Evolutionary conservation across 768 basidiomycete genomes (phyloP).

Genomic region (Amanita phalloides): DNA sequence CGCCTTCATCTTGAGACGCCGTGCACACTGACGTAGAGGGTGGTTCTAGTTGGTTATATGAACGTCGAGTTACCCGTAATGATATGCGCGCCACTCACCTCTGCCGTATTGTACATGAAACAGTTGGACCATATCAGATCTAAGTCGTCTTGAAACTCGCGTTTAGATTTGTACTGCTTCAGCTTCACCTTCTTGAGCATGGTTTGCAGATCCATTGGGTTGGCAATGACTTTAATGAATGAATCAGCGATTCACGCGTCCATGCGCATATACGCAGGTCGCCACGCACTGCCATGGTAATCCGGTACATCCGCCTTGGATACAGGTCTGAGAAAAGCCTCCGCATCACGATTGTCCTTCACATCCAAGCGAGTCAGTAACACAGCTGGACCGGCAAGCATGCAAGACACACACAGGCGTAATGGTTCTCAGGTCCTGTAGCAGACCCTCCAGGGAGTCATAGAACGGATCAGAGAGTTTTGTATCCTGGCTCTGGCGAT

Average conservation of each 20-base stretch:
- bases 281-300: slow-evolving; percentile 75
- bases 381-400: slow-evolving; percentile 15
- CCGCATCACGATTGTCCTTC: slow-evolving; percentile 82
- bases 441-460: slow-evolving; percentile 83
- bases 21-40: slow-evolving; percentile 75
- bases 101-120: slow-evolving; percentile 81
- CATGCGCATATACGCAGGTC: background rate
- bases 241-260: background rate
- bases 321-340: slow-evolving; percentile 91
- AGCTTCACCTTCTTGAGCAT: slow-evolving; percentile 91
- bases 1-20: slow-evolving; percentile 74
- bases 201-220: slow-evolving; percentile 93
- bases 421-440: slow-evolving; percentile 74
- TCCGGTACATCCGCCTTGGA: slow-evolving; percentile 84
- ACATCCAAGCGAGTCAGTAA: slow-evolving; percentile 15
- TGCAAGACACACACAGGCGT: slow-evolving; percentile 40
- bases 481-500: slow-evolving; percentile 39
- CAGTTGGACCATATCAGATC: slow-evolving; percentile 98
- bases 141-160: slow-evolving; percentile 88
- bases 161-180: slow-evolving; percentile 87
- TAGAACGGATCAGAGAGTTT: slow-evolving; percentile 86
- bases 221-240: slow-evolving; percentile 61
- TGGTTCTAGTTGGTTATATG: slow-evolving; percentile 47
- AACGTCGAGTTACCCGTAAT: background rate
- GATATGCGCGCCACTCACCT: slow-evolving; percentile 43